A percentile compares a stretch with the other conserved stretches of the same genome.
phyloP scores from a whole-genome alignment of 495 filamentous ascomycete genomes.

The Corynascus novoguineensis region DNA sequence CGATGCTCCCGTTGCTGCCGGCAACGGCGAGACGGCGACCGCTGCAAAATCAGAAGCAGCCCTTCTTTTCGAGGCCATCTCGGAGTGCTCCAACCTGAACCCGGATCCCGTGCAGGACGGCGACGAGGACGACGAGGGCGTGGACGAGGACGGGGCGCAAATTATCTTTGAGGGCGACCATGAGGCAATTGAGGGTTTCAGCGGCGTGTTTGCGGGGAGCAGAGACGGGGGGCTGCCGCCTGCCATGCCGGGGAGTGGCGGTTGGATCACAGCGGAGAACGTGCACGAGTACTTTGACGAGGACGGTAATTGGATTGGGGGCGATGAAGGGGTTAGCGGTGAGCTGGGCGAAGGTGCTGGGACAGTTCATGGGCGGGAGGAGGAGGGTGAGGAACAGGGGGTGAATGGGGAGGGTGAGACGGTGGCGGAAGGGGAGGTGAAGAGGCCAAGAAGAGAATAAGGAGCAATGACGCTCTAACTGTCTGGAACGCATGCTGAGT shows the following conservation, averaged over 20 bases:
- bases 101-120: conserved; percentile 59
- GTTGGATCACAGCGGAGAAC: conserved; percentile 97
- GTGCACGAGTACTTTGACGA: conserved; percentile 66
- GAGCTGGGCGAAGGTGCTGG: conserved; percentile 44
- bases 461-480: background rate
- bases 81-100: conserved; percentile 82
- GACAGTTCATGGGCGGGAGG: conserved; percentile 37
- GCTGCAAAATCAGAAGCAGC: conserved; percentile 33
- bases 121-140: conserved; percentile 48
- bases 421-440: conserved; percentile 32
- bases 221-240: conserved; percentile 58
- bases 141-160: conserved; percentile 46
- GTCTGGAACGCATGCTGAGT: background rate
- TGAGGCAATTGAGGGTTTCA: conserved; percentile 43
- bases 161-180: conserved; percentile 54
- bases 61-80: conserved; percentile 72
- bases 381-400: conserved; percentile 35
- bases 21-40: conserved; percentile 31
- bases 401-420: conserved; percentile 28
- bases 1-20: background rate
- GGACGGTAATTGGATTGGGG: conserved; percentile 52
- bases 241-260: conserved; percentile 74
- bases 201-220: conserved; percentile 39
- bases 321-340: conserved; percentile 27
- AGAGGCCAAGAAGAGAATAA: conserved; percentile 39